Conservation (phyloP, 2,329 filamentous ascomycete species). For the Acephala macrosclerotiorum region DNA sequence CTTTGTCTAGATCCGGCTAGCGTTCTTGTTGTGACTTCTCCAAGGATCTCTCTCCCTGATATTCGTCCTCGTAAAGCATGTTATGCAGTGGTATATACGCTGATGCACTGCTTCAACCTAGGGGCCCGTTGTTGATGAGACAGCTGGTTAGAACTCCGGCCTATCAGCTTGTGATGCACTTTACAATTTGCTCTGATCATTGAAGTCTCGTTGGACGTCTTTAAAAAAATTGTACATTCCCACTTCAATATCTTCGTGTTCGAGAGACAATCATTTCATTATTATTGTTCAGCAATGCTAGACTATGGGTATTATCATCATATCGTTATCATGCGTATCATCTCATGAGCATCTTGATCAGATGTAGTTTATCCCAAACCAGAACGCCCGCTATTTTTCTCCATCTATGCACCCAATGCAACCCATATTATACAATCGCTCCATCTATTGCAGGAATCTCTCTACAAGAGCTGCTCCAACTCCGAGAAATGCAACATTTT, state of each 20-base stretch:
- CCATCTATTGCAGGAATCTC: constrained; percentile 29
- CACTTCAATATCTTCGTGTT: not conserved
- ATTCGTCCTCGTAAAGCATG: too few relatives aligned
- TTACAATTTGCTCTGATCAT: too few relatives aligned
- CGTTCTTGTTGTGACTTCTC: too few relatives aligned
- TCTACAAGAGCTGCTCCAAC: constrained; percentile 28
- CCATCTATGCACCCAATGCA: not conserved
- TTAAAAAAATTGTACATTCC: too few relatives aligned
- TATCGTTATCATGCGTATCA: not conserved
- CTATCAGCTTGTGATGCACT: too few relatives aligned
- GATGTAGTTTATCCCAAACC: not conserved
- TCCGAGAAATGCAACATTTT: constrained; percentile 28
- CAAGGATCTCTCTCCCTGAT: too few relatives aligned
- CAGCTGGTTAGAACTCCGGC: too few relatives aligned
- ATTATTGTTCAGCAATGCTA: not conserved
- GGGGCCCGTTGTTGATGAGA: too few relatives aligned
- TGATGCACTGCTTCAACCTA: too few relatives aligned
- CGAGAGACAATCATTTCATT: not conserved
- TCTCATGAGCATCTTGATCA: not conserved
- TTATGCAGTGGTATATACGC: too few relatives aligned
- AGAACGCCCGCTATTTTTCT: not conserved
- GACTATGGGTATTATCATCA: constrained; percentile 5
- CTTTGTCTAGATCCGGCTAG: too few relatives aligned
- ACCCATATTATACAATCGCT: constrained; percentile 7
- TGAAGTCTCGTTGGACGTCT: too few relatives aligned